Percentiles rank a stretch among this genome's conserved stretches.
phyloP scores from a whole-genome alignment of 305 asterid species.

The Fraxinus sp. region DNA sequence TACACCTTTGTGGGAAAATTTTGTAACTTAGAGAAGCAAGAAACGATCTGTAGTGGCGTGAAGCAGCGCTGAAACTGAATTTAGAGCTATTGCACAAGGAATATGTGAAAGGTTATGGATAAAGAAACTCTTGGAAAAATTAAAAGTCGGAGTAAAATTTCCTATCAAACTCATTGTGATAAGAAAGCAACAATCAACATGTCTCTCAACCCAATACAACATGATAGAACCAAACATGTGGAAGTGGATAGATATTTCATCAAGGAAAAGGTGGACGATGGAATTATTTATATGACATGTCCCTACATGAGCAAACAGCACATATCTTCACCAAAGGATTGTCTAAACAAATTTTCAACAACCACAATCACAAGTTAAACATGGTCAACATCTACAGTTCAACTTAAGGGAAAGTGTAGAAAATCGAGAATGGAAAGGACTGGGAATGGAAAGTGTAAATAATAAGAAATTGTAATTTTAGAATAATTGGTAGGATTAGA shows the following conservation, averaged over 20 bases:
- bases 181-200: not conserved
- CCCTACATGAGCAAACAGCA: not conserved
- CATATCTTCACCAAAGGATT: not conserved
- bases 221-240: not conserved
- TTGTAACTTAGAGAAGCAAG: not conserved
- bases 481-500: not conserved
- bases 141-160: not conserved
- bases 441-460: not conserved
- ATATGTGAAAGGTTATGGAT: not conserved
- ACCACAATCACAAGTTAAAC: not conserved
- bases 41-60: not conserved
- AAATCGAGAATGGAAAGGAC: not conserved
- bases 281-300: not conserved
- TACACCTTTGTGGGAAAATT: not conserved
- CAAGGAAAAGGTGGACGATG: not conserved
- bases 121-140: not conserved
- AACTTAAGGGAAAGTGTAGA: not conserved
- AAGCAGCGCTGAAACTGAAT: not conserved
- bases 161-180: not conserved
- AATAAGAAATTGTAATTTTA: not conserved
- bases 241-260: not conserved
- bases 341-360: not conserved
- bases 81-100: not conserved
- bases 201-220: not conserved
- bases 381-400: not conserved